Conservation (phyloP, 257 asterid genomes). For the Fraxinus americana region DNA sequence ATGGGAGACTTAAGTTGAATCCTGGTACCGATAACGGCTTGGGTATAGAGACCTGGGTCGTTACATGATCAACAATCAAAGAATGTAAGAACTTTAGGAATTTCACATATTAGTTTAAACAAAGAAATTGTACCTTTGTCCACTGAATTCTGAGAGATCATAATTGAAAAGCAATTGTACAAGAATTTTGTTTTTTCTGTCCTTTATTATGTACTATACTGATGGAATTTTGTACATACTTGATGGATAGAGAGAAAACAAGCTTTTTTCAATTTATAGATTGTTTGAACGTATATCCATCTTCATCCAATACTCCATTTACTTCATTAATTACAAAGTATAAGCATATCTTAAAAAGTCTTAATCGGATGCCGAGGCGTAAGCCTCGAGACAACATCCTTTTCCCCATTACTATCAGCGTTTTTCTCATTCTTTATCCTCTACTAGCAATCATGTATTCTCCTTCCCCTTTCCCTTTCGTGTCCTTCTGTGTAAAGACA, state of each 20-base stretch:
- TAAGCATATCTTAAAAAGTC: neutral
- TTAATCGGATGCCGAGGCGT: neutral
- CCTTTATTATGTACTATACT: neutral
- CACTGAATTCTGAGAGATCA: neutral
- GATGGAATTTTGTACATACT: neutral
- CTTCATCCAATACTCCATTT: neutral
- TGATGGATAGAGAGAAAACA: neutral
- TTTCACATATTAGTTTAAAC: neutral
- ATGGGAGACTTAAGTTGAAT: too few species aligned
- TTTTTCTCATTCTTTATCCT: neutral
- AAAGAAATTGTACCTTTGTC: neutral
- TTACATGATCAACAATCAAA: neutral
- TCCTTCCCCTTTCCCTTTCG: neutral
- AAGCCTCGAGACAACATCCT: neutral
- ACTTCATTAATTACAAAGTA: neutral
- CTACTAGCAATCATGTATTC: neutral
- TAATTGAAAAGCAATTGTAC: neutral
- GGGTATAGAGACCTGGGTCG: too few species aligned
- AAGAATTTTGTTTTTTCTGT: neutral
- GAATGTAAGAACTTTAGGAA: neutral
- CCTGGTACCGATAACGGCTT: too few species aligned
- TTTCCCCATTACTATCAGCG: neutral
- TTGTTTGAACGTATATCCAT: neutral
- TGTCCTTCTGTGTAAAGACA: neutral
- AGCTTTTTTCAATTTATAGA: neutral